Conservation (phyloP, 768 basidiomycete species). For the Russula virescens region DNA sequence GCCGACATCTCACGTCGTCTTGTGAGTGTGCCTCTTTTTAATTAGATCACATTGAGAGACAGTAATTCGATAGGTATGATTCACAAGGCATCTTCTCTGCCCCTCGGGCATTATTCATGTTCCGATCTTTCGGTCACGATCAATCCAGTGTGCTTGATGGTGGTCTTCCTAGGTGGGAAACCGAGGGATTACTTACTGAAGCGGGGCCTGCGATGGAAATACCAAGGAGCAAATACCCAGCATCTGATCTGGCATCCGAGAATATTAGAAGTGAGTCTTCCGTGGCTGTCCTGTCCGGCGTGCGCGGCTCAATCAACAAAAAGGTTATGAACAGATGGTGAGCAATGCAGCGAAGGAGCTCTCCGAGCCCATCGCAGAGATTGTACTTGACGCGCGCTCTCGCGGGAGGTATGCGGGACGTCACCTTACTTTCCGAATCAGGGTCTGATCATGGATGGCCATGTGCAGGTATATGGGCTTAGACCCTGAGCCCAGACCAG, state of each 20-base stretch:
- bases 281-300: neutral
- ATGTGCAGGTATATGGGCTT: constrained; percentile 62
- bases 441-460: constrained; percentile 5
- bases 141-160: constrained; percentile 88
- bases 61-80: constrained; percentile 61
- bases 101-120: constrained; percentile 91
- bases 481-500: constrained; percentile 85
- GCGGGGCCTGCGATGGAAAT: constrained; percentile 29
- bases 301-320: constrained; percentile 11
- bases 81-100: constrained; percentile 86
- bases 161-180: constrained; percentile 81
- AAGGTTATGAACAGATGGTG: constrained; percentile 80
- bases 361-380: constrained; percentile 43
- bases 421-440: constrained; percentile 3
- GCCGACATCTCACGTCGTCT: constrained; percentile 70
- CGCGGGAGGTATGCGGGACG: constrained; percentile 56
- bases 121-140: constrained; percentile 84
- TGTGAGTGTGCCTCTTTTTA: constrained; percentile 40
- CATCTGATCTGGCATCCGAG: constrained; percentile 46
- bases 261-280: constrained; percentile 19
- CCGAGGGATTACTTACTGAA: constrained; percentile 55
- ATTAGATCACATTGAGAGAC: constrained; percentile 6
- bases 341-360: constrained; percentile 54
- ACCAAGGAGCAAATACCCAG: constrained; percentile 40
- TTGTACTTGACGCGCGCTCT: constrained; percentile 86